phyloP scores from a whole-genome alignment of 495 filamentous ascomycete genomes.

The Aspergillus taichungensis region DNA sequence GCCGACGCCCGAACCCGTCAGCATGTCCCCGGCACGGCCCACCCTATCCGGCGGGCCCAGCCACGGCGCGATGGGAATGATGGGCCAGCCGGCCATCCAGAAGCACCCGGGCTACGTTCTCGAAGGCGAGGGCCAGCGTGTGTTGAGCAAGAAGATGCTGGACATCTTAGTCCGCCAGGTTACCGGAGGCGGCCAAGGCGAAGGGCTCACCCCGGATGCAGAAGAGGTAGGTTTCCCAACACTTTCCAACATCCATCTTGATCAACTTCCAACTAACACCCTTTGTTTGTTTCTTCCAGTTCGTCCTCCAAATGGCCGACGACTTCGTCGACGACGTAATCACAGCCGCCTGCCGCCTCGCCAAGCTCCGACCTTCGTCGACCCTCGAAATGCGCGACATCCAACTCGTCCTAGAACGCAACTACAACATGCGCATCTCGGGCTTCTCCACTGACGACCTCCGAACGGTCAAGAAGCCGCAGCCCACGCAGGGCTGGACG shows the following conservation, averaged over 20 bases:
- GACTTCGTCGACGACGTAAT: constrained; percentile 91
- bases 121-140: constrained; percentile 80
- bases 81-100: constrained; percentile 76
- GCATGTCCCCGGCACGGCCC: constrained; percentile 62
- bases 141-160: constrained; percentile 91
- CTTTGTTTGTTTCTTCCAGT: constrained; percentile 38
- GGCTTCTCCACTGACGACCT: constrained; percentile 92
- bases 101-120: constrained; percentile 74
- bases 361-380: constrained; percentile 84
- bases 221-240: constrained; percentile 67
- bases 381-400: constrained; percentile 88
- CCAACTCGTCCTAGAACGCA: constrained; percentile 89
- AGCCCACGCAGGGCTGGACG: constrained; percentile 78
- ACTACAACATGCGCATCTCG: constrained; percentile 96
- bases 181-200: constrained; percentile 66
- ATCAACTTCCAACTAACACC: constrained; percentile 10
- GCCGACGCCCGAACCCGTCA: constrained; percentile 59
- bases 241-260: neutral
- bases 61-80: constrained; percentile 61
- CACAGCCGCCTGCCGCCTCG: constrained; percentile 75
- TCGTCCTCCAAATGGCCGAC: constrained; percentile 81
- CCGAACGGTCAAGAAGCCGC: constrained; percentile 83
- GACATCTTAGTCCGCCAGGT: constrained; percentile 93
- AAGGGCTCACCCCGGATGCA: constrained; percentile 74
- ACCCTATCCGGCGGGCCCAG: constrained; percentile 68